Base-by-base conservation (phyloP, 129 eudicot genomes). In the Kitagawia praeruptora region DNA sequence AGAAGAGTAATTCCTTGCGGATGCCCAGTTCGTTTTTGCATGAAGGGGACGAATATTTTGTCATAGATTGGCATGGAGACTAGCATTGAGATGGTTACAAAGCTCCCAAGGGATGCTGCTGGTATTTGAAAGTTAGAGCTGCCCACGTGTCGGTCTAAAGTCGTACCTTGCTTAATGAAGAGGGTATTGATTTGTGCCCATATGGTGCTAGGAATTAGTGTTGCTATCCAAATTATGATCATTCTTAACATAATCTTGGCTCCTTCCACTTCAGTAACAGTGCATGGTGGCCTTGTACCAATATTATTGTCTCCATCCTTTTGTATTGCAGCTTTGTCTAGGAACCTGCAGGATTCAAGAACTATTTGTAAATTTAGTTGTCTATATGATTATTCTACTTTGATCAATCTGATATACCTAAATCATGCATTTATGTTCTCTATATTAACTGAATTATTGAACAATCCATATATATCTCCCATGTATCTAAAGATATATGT, bases 111-210 rank as follows among this genome's bases (percentile, higher is more conserved):
- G n/a, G 97, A 89, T 31, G 98, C 98, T 10, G 98, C 96, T 1
- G 98, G 98, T 38, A 91, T 85, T 39, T 85, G 87, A 82, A 94
- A 89, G 70, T 27, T 74, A 2, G 84, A 38, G 44, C 92, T 90
- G 66, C 72, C 72, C 6, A 94, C 46, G 77, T 86, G 97, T 23
- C 98, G 85, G 82, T 94, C 93, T 77, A 94, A 67, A 69, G 97
- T 94, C 80, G 92, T 91, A 75, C 98, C 98, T 79, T 94, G 98
- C 80, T 94, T 94, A 12, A 94, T 96, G 45, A 94, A 94, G 42
- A 94, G 90, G 61, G 98, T 94, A 86, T 91, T 91, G 86, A 89
- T 80, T 87, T 94, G 97, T 40, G 97, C 97, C 97, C 96, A 89
- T 23, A 94, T 89, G 58, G 93, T 91, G 91, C 96, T 88, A 2